Conservation (phyloP, 1,139 yeast genomes). For the Candida sp. region DNA sequence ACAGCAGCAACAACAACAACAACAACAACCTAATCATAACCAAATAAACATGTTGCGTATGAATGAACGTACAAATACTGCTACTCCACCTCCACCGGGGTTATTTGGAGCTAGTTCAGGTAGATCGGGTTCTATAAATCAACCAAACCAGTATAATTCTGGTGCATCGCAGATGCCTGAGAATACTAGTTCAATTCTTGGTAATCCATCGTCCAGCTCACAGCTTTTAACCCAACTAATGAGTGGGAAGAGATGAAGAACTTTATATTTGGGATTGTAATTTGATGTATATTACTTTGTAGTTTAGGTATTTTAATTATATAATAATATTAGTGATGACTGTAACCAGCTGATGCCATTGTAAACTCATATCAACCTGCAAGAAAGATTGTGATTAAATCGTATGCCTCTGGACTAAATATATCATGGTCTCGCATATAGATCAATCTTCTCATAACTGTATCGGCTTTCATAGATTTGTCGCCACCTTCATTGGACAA, state of each 20-base stretch:
- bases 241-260: constrained; percentile 53
- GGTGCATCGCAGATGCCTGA: constrained; percentile 1
- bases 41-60: constrained; percentile 29
- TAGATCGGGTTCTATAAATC: constrained; percentile 10
- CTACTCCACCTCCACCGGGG: constrained; percentile 47
- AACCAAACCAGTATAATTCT: constrained; percentile 12
- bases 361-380: neutral
- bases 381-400: constrained; percentile 4
- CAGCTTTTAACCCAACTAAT: constrained; percentile 69
- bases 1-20: constrained; percentile 17
- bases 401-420: constrained; percentile 9
- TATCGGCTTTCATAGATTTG: constrained; percentile 1
- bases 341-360: neutral
- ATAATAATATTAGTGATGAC: neutral
- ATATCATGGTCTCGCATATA: constrained; percentile 14
- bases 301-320: neutral
- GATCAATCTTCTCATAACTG: constrained; percentile 9
- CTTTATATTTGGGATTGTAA: neutral
- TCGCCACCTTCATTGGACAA: neutral
- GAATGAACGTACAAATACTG: constrained; percentile 30
- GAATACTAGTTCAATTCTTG: constrained; percentile 11
- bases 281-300: neutral
- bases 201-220: constrained; percentile 47
- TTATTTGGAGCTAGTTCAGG: constrained; percentile 21
- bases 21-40: constrained; percentile 16